Evolutionary conservation across 192 early-diverging fungal species (phyloP).

Genomic region (Umbelopsis sp.): DNA sequence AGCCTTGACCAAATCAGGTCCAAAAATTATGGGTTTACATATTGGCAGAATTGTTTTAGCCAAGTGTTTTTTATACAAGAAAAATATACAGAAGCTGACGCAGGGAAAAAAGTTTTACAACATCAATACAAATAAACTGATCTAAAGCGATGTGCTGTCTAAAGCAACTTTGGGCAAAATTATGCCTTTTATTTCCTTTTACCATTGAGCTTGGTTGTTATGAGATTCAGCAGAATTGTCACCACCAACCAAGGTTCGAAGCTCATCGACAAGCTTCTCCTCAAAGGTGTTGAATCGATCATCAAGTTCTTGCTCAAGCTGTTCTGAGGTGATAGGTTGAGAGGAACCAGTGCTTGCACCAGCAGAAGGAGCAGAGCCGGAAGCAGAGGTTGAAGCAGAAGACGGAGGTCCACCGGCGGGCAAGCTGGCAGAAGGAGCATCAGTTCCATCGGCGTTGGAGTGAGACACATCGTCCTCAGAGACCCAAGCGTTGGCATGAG

Average conservation of each 20-base stretch:
- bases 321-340: not conserved
- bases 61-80: too few relatives aligned
- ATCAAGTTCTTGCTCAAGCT: not conserved
- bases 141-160: not conserved
- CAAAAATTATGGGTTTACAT: too few relatives aligned
- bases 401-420: not conserved
- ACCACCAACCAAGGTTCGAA: not conserved
- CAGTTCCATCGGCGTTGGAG: not conserved
- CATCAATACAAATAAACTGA: too few relatives aligned
- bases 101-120: too few relatives aligned
- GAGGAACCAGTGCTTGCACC: not conserved
- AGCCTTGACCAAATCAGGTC: too few relatives aligned
- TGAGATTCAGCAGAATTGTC: not conserved
- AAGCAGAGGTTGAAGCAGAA: not conserved
- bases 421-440: not conserved
- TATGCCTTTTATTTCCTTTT: not conserved
- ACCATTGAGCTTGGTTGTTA: constrained; percentile 16
- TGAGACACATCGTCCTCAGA: constrained; percentile 2
- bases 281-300: not conserved
- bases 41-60: too few relatives aligned
- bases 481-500: not conserved
- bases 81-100: too few relatives aligned
- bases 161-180: not conserved
- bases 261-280: not conserved
- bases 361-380: not conserved